Base-by-base conservation (phyloP, 768 basidiomycete genomes). In the Tylopilus sp. region DNA sequence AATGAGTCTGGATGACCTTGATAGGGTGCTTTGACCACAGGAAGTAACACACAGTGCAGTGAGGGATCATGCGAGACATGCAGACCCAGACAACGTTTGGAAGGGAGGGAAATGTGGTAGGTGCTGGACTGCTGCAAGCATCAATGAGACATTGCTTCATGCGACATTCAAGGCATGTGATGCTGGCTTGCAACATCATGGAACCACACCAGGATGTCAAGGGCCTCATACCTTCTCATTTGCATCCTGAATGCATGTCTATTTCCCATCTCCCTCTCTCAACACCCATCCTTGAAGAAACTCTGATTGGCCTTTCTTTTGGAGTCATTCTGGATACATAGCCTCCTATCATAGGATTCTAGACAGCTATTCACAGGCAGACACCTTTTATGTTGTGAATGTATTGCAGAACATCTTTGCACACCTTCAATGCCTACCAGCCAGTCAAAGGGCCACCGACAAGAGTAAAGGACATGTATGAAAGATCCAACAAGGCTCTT, bases 401-500 rank as follows among this genome's bases (percentile, higher is more conserved):
- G n/a, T 26, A 2, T 22, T 59, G 7, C 22, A 31, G 5, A 34
- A 3, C 2, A 53, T 59, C 6, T 59, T 56, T 5, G 12, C 31
- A 0, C 25, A 59, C 3, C 30, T 59, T 0, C 57, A 58, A 8
- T 50, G 48, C 21, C 58, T 59, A 30, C 51, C 54, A 26, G 45
- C 17, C 3, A 55, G 54, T 6, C 37, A 45, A 9, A 50, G 50
- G 21, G 16, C 6, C 1, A 55, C 25, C 1, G 3, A 24, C 17
- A 57, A 57, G 25, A 57, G 26, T 31, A 57, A 50, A 11, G 56
- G 56, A 13, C 28, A 12, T 30, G n/a, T 56, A 11, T 56, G 55
- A 50, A 51, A 19, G 16, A 38, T 36, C 5, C 25, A 46, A 14
- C 0, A 40, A 2, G 19, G 1, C 3, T 21, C 11, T 3, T 51